Base-by-base conservation (phyloP, 1,284 basidiomycete species). In the Trichosporon coremiiforme region DNA sequence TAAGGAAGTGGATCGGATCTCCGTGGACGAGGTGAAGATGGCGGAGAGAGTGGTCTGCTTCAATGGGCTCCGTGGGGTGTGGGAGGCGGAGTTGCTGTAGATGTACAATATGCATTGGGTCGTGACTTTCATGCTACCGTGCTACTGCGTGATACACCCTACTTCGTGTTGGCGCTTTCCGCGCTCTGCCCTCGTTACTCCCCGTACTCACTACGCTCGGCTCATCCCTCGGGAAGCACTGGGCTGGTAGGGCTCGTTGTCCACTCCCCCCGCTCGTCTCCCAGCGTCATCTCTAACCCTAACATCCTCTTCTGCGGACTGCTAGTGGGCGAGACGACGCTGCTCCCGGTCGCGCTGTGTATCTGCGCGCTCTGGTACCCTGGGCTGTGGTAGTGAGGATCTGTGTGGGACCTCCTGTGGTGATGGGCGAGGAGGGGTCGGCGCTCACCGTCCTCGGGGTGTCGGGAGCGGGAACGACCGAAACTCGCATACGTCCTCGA, bases 21-120 rank as follows among this genome's bases (percentile, higher is more conserved):
- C 66, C 0, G 12, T 82, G 15, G 73, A 73, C 0, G 75, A 79
- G 53, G 75, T 73, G 65, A 50, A 55, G 15, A 13, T 63, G n/a
- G 76, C 72, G 3, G 72, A 64, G 60, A 13, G 79, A 33, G 71
- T 81, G 2, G 75, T 80, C 20, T 81, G 79, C 33, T 81, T 81
- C 67, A 83, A 83, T 65, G 81, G 77, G 8, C 68, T 83, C 31
- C 68, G 81, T 73, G 80, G 80, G 10, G 76, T 81, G n/a, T 82
- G 77, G 77, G 78, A 80, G 67, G 78, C 75, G 4, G 75, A 78
- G 67, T 45, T 79, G 17, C 60, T 72, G 36, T 60, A 38, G 33
- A 66, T 33, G 50, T 53, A 66, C 65, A 53, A 55, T 31, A 55
- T 66, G 65, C 65, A 66, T 66, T 29, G 63, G 6, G 36, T 38